Evolutionary conservation across 495 filamentous ascomycete genomes (phyloP).

Genomic region (Xylaria palmicola): DNA sequence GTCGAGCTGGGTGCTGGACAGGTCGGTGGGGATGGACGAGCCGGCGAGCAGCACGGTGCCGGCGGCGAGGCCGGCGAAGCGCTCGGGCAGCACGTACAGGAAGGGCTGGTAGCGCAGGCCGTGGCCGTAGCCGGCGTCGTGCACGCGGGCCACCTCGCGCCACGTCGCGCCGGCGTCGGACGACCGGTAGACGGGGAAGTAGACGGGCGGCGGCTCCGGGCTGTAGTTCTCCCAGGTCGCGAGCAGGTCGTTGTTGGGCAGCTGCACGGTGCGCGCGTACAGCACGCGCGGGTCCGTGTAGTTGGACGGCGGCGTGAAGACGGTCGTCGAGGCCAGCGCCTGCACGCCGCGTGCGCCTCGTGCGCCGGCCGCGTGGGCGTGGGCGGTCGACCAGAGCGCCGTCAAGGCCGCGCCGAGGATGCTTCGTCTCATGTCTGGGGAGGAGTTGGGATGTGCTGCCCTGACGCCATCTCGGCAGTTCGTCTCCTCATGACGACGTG

Average conservation of each 20-base stretch:
- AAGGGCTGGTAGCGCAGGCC: conserved; percentile 69
- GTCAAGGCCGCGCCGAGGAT: not conserved
- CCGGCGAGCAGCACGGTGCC: conserved; percentile 65
- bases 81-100: conserved; percentile 58
- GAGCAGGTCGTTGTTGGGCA: conserved; percentile 50
- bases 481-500: not conserved
- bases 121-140: conserved; percentile 61
- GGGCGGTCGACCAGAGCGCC: not conserved
- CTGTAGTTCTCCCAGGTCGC: conserved; percentile 68
- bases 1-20: conserved; percentile 64
- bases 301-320: conserved; percentile 42
- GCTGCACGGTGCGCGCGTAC: conserved; percentile 53
- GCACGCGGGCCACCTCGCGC: conserved; percentile 59
- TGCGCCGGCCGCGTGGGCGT: too few species aligned
- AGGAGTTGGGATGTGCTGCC: not conserved
- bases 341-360: too few species aligned
- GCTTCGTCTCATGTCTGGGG: not conserved
- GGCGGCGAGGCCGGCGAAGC: conserved; percentile 53
- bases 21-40: conserved; percentile 61
- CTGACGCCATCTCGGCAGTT: not conserved
- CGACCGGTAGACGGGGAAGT: conserved; percentile 66
- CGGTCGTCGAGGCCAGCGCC: too few species aligned
- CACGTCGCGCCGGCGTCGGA: conserved; percentile 61
- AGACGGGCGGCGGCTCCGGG: conserved; percentile 54
- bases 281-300: conserved; percentile 48